These are phyloP conservation scores for Neurospora sp. DNA, from an alignment of 495 filamentous ascomycete genomes.

Conservation along the genomic window DNA sequence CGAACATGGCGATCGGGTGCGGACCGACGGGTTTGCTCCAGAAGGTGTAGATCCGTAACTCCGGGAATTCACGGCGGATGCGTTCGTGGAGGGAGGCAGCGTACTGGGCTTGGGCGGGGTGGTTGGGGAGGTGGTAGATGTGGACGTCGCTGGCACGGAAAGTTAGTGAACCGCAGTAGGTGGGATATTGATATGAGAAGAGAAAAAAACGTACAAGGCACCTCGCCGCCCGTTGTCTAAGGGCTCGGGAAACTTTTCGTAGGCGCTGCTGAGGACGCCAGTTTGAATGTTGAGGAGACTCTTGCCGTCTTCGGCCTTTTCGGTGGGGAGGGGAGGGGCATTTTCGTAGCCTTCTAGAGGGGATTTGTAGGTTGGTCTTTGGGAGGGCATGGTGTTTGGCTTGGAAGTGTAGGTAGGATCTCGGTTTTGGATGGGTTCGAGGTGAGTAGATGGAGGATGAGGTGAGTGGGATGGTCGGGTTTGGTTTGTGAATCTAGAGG, in stretches of 20 bases:
- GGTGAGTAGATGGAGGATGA: neutral
- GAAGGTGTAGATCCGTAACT: constrained; percentile 70
- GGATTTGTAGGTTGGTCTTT: constrained; percentile 46
- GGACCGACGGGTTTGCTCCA: constrained; percentile 73
- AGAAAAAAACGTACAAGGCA: constrained; percentile 39
- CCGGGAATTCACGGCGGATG: constrained; percentile 77
- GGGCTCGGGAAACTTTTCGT: constrained; percentile 54
- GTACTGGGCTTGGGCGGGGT: constrained; percentile 50
- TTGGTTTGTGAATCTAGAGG: neutral
- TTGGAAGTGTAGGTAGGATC: neutral
- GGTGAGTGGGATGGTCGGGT: neutral
- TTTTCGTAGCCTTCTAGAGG: constrained; percentile 59
- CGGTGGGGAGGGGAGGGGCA: constrained; percentile 49
- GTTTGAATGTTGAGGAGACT: constrained; percentile 50
- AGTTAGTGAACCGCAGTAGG: neutral
- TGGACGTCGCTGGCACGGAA: constrained; percentile 51
- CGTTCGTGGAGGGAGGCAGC: constrained; percentile 25
- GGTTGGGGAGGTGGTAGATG: constrained; percentile 67
- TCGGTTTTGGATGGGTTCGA: neutral
- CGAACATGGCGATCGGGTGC: constrained; percentile 81
- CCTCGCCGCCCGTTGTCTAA: constrained; percentile 50
- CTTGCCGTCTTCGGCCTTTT: constrained; percentile 57
- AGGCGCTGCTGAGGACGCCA: constrained; percentile 49
- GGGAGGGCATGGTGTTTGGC: neutral
- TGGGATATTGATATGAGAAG: neutral